Evolutionary conservation across 2,329 filamentous ascomycete genomes (phyloP), one percentile per base, ranked within the genome.

Genomic region (Colletotrichum sublineola): DNA sequence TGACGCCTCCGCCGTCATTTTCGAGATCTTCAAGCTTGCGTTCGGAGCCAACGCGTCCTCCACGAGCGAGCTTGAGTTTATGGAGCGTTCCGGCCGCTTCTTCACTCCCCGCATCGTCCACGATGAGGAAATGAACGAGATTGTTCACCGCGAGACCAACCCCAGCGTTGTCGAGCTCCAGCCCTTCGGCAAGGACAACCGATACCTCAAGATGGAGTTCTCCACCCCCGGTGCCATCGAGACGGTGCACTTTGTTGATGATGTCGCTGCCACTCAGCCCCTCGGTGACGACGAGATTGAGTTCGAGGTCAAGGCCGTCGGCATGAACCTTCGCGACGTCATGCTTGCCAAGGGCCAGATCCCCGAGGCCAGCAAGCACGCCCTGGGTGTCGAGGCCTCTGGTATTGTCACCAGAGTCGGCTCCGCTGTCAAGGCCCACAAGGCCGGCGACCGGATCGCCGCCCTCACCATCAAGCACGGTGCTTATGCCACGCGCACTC

Each of bases 321-420:
- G 84, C 0, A 77, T 87, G 69, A 88, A 85, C 76, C 84, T 84
- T 74, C 81, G 81, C 42, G 86, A 89, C 73, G 80, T 85, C 1
- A 79, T 87, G 70, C 82, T 84, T 15, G 82, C 83, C 36, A 82
- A 81, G 78, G 82, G 81, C 2, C 81, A 83, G 58, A 75, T 83
- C 0, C 73, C 78, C 9, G 79, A 80, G 24, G 75, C 77, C 3
- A 79, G 80, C 36, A 73, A 73, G 61, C 67, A 74, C 15, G 65
- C 70, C 36, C 74, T 83, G 2, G 79, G 79, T 14, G 68, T 77
- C 1, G 80, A 83, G 55, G 80, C 80, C 1, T 74, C 81, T 0
- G 82, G 82, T 3, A 74, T 79, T 31, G 78, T 84, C 2, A 74
- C 77, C 1, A 78, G 77, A 3, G 70, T 83, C 2, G 82, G 82